These are phyloP conservation scores for Colletotrichum tropicale DNA, from an alignment of 2,329 filamentous ascomycete genomes.

Conservation along the genomic window DNA sequence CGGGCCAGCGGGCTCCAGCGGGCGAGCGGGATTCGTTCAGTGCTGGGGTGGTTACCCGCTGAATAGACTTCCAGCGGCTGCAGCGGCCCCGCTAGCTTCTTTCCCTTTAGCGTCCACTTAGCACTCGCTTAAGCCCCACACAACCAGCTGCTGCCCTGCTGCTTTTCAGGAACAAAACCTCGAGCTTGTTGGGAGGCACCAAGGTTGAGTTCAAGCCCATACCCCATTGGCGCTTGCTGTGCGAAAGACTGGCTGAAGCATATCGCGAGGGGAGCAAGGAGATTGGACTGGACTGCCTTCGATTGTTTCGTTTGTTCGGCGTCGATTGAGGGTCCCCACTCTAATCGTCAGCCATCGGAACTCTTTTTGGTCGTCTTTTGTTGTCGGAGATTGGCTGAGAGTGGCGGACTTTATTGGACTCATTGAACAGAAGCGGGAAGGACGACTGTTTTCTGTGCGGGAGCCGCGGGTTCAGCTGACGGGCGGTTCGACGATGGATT, in stretches of 20 bases:
- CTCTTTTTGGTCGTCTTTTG: background rate
- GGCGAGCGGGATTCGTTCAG: background rate
- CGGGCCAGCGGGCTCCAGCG: background rate
- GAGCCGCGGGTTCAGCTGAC: background rate
- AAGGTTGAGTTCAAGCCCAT: background rate
- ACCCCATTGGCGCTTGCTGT: background rate
- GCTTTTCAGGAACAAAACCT: background rate
- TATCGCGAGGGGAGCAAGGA: background rate
- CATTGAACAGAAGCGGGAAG: background rate
- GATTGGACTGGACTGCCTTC: background rate
- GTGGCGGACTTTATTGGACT: background rate
- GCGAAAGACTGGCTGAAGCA: background rate
- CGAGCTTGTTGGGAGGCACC: background rate
- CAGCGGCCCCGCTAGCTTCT: background rate
- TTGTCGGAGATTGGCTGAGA: background rate
- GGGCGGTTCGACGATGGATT: background rate
- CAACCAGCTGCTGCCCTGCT: background rate
- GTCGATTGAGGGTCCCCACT: background rate
- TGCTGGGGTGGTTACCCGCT: background rate
- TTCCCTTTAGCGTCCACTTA: background rate
- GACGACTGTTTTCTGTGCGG: background rate
- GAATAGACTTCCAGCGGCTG: background rate
- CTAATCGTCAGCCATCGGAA: background rate
- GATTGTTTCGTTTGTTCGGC: background rate
- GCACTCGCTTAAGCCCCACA: background rate